Percentiles rank a stretch among this genome's conserved stretches.
Evolutionary conservation across 768 basidiomycete species (phyloP).

Genomic region (Grammothele lineata): DNA sequence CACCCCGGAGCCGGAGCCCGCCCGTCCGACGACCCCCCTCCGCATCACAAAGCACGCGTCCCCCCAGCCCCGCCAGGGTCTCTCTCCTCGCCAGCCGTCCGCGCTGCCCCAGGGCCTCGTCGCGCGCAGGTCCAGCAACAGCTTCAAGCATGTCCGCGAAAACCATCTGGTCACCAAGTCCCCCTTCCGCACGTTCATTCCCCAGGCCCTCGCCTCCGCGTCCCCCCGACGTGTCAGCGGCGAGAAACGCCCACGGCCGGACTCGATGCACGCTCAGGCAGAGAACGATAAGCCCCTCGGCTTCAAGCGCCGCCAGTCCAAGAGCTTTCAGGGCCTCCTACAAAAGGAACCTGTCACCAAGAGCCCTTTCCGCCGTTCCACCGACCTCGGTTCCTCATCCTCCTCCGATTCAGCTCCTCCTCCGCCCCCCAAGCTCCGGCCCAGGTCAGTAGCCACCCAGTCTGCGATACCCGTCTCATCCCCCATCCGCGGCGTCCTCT

Average conservation of each 20-base stretch:
- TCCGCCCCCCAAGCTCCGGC: conserved; percentile 17
- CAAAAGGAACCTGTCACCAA: conserved; percentile 77
- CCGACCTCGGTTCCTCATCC: conserved; percentile 21
- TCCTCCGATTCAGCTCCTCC: conserved; percentile 22
- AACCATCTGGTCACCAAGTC: conserved; percentile 84
- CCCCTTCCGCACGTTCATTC: conserved; percentile 70
- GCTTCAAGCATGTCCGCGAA: conserved; percentile 72
- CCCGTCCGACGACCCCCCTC: conserved; percentile 54
- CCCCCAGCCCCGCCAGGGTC: conserved; percentile 32
- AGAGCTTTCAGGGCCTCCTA: conserved; percentile 65
- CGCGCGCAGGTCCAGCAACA: conserved; percentile 69
- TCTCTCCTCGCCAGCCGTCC: conserved; percentile 24
- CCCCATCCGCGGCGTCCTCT: conserved; percentile 23
- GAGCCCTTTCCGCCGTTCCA: conserved; percentile 58
- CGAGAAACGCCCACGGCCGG: conserved; percentile 72
- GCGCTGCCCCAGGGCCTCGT: conserved; percentile 42
- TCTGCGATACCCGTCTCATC: conserved; percentile 15
- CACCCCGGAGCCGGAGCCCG: conserved; percentile 27
- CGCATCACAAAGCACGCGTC: conserved; percentile 63
- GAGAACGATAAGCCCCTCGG: conserved; percentile 71
- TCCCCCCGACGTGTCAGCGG: conserved; percentile 57
- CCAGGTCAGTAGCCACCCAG: conserved; percentile 1
- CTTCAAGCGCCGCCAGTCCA: conserved; percentile 72
- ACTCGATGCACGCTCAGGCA: conserved; percentile 65
- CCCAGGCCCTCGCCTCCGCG: conserved; percentile 33